Percentiles rank a stretch among this genome's conserved stretches.
Conservation (phyloP, 805 yeast genomes). For the Yarrowia sp. region DNA sequence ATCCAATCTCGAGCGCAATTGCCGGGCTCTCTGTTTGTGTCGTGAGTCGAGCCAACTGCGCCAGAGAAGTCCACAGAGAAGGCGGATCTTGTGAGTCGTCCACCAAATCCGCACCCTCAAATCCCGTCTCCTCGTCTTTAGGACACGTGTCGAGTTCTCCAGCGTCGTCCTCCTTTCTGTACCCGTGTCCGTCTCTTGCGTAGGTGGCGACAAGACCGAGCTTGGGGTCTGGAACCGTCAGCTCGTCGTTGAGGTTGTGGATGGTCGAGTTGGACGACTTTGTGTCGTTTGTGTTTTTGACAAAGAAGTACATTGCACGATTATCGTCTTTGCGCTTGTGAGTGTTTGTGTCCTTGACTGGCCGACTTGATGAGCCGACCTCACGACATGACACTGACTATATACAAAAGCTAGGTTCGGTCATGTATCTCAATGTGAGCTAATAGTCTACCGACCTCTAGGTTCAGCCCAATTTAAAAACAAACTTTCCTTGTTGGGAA, state of each 20-base stretch:
- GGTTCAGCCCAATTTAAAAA: too few relatives aligned
- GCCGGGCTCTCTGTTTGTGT: not conserved
- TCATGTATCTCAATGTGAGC: too few relatives aligned
- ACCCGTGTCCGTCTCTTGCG: slow-evolving; percentile 1
- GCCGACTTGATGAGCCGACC: too few relatives aligned
- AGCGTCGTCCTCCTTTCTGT: slow-evolving; percentile 9
- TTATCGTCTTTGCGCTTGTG: too few relatives aligned
- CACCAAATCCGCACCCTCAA: not conserved
- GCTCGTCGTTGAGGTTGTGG: slow-evolving; percentile 18
- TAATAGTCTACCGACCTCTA: too few relatives aligned
- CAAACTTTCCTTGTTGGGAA: too few relatives aligned
- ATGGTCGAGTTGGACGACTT: not conserved
- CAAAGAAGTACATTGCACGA: slow-evolving; percentile 20
- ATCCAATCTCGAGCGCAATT: slow-evolving; percentile 6
- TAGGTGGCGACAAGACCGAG: slow-evolving; percentile 10
- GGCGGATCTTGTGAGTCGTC: not conserved
- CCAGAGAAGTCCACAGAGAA: not conserved
- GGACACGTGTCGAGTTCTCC: not conserved
- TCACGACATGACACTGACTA: too few relatives aligned
- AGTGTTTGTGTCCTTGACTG: not conserved
- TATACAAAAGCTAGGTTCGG: too few relatives aligned
- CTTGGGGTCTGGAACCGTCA: slow-evolving; percentile 13
- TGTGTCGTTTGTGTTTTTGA: slow-evolving; percentile 16
- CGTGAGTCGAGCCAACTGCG: not conserved
- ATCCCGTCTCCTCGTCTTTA: slow-evolving; percentile 9